phyloP scores from a whole-genome alignment of 2,329 filamentous ascomycete genomes.

The Onygena corvina region DNA sequence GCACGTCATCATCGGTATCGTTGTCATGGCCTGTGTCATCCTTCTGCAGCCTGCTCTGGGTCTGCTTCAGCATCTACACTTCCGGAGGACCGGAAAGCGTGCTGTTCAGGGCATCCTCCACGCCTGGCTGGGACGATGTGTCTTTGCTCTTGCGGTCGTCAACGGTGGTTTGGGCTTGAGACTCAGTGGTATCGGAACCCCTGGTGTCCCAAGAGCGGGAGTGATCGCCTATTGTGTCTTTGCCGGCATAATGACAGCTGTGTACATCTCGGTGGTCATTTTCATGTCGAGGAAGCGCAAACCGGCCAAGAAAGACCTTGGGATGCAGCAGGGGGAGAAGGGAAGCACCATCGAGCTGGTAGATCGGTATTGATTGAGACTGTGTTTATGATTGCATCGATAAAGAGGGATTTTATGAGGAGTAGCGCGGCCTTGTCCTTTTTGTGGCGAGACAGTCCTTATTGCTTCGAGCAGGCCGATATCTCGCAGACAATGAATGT shows the following conservation, averaged over 20 bases:
- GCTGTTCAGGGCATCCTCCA: conserved; percentile 37
- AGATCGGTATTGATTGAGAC: background rate
- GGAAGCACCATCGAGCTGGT: background rate
- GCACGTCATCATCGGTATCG: conserved; percentile 45
- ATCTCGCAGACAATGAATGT: background rate
- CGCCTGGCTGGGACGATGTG: conserved; percentile 43
- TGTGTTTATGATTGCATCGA: background rate
- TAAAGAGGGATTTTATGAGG: background rate
- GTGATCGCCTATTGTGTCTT: conserved; percentile 40
- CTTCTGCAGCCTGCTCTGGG: conserved; percentile 46
- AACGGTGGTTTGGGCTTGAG: conserved; percentile 46
- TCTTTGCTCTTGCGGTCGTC: conserved; percentile 43
- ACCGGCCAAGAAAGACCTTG: background rate
- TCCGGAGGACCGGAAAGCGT: conserved; percentile 36
- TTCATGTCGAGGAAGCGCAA: conserved; percentile 10
- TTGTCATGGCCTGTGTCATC: conserved; percentile 41
- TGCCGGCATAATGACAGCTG: conserved; percentile 37
- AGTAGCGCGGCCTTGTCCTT: background rate
- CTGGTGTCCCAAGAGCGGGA: conserved; percentile 19
- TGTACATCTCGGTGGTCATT: conserved; percentile 26
- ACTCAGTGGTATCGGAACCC: conserved; percentile 32
- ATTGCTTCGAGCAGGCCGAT: too few species aligned
- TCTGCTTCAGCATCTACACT: conserved; percentile 41
- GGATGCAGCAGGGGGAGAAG: background rate
- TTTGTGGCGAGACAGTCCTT: background rate